Evolutionary conservation across 805 yeast species (phyloP), one percentile per base, ranked within the genome.

Genomic region (Isabelozyma gotoi): DNA sequence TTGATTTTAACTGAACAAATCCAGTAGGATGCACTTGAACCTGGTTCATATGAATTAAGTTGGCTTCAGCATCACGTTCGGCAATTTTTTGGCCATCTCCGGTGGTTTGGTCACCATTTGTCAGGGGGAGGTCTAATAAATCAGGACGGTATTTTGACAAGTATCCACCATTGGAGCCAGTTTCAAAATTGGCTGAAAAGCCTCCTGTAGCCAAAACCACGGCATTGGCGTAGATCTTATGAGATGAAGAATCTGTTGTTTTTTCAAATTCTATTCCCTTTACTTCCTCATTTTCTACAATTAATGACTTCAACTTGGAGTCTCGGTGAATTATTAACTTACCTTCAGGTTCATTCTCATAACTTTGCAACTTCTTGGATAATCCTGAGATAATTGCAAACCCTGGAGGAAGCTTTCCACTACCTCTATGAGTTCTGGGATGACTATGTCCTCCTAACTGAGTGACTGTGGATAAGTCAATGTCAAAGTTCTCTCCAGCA

Each of bases 21-120:
- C 85, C 85, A 2, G 85, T 81, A 34, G 85, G 85, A 53, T 81
- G 85, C 8, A 81, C 70, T 59, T 81, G 86, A 16, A 81, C 62
- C 50, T 80, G 75, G 38, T 77, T 77, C 84, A 80, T 79, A 51
- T 80, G 80, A 12, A 78, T 68, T 46, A 79, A 59, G 7, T 70
- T 63, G 6, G 80, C 84, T 33, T 76, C 76, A 33, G 74, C 52
- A 15, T 63, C 69, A 16, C 60, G 36, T 20, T 61, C 66, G n/a
- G 79, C 65, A n/a, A 80, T 55, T 20, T 64, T 60, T 36, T 76
- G 81, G 3, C 85, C 84, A 54, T 81, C 85, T 15, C 86, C 86
- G 0, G 80, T 65, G 1, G 84, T 78, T 50, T 73, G 77, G 19
- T 60, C 60, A 19, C 82, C 81, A 55, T 81, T 81, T 1, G 85